Percentiles rank a stretch among this genome's conserved stretches.
Conservation (phyloP, 257 asterid genomes). For the Forsythia suspensa region DNA sequence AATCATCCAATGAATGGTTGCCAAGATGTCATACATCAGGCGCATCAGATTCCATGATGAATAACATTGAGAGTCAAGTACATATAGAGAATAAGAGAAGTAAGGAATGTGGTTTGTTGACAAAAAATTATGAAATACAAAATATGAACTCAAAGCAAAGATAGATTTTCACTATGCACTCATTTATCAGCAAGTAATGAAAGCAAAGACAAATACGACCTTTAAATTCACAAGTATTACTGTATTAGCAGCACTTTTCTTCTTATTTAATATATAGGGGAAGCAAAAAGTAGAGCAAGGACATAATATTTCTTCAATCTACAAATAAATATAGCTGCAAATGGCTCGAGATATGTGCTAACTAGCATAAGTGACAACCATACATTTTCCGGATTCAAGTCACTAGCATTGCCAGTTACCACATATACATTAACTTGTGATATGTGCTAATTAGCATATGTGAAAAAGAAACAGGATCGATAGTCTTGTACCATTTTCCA, state of each 20-base stretch:
- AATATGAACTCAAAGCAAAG: not conserved
- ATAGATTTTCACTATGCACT: not conserved
- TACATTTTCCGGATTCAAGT: too few species aligned
- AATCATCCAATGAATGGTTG: not conserved
- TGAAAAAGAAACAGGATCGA: not conserved
- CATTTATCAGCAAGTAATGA: not conserved
- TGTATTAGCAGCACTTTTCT: not conserved
- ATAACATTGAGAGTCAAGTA: not conserved
- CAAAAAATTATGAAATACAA: not conserved
- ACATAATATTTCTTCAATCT: not conserved
- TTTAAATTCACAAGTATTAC: not conserved
- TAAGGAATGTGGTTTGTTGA: not conserved
- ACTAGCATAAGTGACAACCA: not conserved
- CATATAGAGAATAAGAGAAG: not conserved
- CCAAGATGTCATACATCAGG: not conserved
- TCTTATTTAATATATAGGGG: not conserved
- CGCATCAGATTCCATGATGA: not conserved
- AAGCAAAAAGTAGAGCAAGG: not conserved
- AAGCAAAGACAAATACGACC: not conserved
- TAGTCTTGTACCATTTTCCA: conserved; percentile 74
- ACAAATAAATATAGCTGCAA: not conserved
- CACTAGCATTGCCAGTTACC: too few species aligned
- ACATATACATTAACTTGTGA: too few species aligned
- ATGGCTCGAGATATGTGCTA: not conserved
- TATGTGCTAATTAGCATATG: not conserved